Base-by-base conservation (phyloP, 306 rosid genomes). In the Corylus americana region DNA sequence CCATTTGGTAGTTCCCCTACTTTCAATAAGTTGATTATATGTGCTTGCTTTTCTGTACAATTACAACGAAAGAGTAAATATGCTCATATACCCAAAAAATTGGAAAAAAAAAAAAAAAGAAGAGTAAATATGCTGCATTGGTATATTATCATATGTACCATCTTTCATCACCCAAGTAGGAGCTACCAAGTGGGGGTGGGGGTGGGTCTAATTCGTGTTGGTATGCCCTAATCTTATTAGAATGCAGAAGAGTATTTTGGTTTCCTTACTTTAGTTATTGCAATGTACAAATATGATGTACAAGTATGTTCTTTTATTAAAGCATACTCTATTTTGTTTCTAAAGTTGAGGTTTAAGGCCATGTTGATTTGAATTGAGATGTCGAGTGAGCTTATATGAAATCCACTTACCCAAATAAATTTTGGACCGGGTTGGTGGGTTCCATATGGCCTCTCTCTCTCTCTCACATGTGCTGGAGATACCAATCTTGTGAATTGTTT, bases 21-120 rank as follows among this genome's bases (percentile, higher is more conserved):
- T 62, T 62, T 62, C 72, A 68, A 35, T 42, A 68, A 68, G 27
- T 6, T 42, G 72, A 68, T 42, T 68, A 39, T 68, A 68, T 39
- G 72, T n/a, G 8, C 72, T 67, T 68, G 49, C n/a, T n/a, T 68
- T 42, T 18, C 7, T 17, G 9, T 39, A 39, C 18, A 44, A 63
- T 27, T 13, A 31, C 45, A 20, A 67, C 17, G 48, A 66, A 66
- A 66, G 49, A 66, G 49, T 25, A 12, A 61, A 62, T 27, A 62
- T 62, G 44, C 69, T 62, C 45, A 12, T 63, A 6, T 31, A 13
- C 29, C 70, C 42, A 12, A 29, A 31, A 29, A 14, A 29, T 31
- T 0, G 17, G 3, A 2, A 6, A 1, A 42, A 42, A 42, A 16
- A 18, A 67, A 39, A 4, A 42, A 7, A 22, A 22, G 25, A 22